These are phyloP conservation scores for Hypoxylon perforatum DNA, from an alignment of 495 filamentous ascomycete genomes.

Conservation along the genomic window DNA sequence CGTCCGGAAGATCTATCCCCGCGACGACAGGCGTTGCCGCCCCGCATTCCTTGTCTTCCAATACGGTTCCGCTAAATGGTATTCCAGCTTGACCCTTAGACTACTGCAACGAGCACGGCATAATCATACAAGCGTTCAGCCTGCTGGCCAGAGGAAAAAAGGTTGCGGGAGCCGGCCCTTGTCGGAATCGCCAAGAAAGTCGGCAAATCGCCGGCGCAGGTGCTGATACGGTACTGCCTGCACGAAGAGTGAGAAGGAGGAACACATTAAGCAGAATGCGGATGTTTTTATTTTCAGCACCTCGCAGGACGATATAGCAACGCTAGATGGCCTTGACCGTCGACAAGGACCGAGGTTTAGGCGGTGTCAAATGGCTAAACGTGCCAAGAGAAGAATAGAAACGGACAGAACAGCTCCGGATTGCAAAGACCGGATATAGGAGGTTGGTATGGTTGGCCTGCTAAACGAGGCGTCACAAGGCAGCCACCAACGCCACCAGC, in stretches of 20 bases:
- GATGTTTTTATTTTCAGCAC: constrained; percentile 61
- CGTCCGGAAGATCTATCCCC: constrained; percentile 53
- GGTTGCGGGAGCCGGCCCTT: constrained; percentile 53
- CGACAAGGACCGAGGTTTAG: background rate
- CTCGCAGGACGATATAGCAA: constrained; percentile 57
- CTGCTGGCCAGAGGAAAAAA: constrained; percentile 62
- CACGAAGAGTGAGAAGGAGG: constrained; percentile 69
- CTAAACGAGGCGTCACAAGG: too few relatives aligned
- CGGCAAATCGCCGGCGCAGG: constrained; percentile 61
- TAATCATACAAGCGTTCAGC: constrained; percentile 70
- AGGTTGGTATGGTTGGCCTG: too few relatives aligned
- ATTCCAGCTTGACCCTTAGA: constrained; percentile 66
- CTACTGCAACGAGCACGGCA: constrained; percentile 60
- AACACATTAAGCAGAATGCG: constrained; percentile 68
- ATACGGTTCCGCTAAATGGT: constrained; percentile 66
- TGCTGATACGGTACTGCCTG: constrained; percentile 64
- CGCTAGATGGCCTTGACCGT: constrained; percentile 51
- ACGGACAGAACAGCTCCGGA: too few relatives aligned
- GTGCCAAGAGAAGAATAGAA: too few relatives aligned
- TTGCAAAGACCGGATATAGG: too few relatives aligned
- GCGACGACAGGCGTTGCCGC: constrained; percentile 5
- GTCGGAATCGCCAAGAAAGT: constrained; percentile 57
- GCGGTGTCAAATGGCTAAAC: too few relatives aligned
- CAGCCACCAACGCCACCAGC: too few relatives aligned
- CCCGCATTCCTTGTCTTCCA: constrained; percentile 53